Evolutionary conservation across 2,329 filamentous ascomycete genomes (phyloP), one percentile per base, ranked within the genome.

Genomic region (Stachybotrys echinatus): DNA sequence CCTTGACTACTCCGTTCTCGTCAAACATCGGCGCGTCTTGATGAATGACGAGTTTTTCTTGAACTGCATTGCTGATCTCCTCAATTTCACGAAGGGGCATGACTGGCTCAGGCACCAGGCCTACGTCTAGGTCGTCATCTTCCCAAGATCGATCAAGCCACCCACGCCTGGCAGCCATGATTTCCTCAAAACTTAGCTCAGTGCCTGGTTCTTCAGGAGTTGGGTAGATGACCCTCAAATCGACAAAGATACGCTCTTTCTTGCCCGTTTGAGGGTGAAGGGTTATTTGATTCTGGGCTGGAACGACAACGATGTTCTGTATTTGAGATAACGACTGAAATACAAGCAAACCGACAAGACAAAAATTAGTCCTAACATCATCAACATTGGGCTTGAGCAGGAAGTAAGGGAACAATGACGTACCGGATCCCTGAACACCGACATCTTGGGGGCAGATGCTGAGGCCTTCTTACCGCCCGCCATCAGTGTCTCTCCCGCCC

Each of bases 341-440:
- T 67, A 68, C 58, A 75, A 51, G 67, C 21, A 64, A 71, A 65
- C 72, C 62, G 70, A 58, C 68, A 65, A 64, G 59, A 56, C 61
- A 64, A 82, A 80, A 70, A 92, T 96, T 96, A 96, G 92, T 96
- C 91, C 92, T 96, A 82, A 81, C 77, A 80, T 84, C 78, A 91
- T 94, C 89, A 94, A 94, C 82, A 90, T 77, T 79, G 75, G 65
- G 71, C 71, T 66, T 69, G 66, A 65, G 59, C 62, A 58, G 56
- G 58, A 55, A 14, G 2, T 34, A 10, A 34, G 14, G 59, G 56
- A 55, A 57, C 59, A 58, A 61, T 56, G 56, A 61, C 68, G 61
- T 87, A 99, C 94, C 88, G 88, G 77, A 77, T 99, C 94, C 77
- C 89, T 92, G 76, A 96, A 99, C 43, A 99, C 82, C 63, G 86